phyloP scores from a whole-genome alignment of 768 basidiomycete genomes.

The Daedaleopsis sinensis region DNA sequence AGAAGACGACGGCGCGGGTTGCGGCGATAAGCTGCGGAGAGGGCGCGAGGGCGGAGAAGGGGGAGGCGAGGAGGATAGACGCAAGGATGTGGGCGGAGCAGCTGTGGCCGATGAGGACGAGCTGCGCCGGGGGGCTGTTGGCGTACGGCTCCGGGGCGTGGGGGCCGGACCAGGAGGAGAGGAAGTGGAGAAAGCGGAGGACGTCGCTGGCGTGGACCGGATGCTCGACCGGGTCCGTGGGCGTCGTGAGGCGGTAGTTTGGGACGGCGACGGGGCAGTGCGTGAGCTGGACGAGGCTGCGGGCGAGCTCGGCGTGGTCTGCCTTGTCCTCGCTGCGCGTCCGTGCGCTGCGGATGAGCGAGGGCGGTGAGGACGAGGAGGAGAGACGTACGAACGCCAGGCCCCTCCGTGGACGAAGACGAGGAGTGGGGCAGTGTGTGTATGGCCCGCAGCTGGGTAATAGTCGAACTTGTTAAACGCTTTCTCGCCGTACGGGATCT shows the following conservation, averaged over 20 bases:
- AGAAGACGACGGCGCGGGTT: conserved; percentile 58
- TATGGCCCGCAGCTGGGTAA: conserved; percentile 36
- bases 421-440: conserved; percentile 42
- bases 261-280: conserved; percentile 65
- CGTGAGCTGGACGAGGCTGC: conserved; percentile 50
- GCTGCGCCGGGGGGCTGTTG: conserved; percentile 41
- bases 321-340: conserved; percentile 69
- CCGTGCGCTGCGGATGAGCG: conserved; percentile 2
- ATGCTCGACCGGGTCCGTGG: conserved; percentile 51
- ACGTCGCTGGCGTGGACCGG: conserved; percentile 73
- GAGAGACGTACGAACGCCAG: conserved; percentile 67
- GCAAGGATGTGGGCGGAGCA: conserved; percentile 82
- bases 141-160: conserved; percentile 16
- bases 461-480: conserved; percentile 56
- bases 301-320: conserved; percentile 58
- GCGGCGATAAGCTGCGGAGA: conserved; percentile 42
- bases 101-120: conserved; percentile 78
- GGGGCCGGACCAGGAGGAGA: conserved; percentile 50
- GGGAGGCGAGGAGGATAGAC: conserved; percentile 61
- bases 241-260: conserved; percentile 74
- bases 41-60: conserved; percentile 44
- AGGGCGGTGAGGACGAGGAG: conserved; percentile 4
- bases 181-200: conserved; percentile 61
- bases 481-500: conserved; percentile 32
- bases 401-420: conserved; percentile 86